phyloP scores from a whole-genome alignment of 441 rosid species.

The Corymbia calophylla region DNA sequence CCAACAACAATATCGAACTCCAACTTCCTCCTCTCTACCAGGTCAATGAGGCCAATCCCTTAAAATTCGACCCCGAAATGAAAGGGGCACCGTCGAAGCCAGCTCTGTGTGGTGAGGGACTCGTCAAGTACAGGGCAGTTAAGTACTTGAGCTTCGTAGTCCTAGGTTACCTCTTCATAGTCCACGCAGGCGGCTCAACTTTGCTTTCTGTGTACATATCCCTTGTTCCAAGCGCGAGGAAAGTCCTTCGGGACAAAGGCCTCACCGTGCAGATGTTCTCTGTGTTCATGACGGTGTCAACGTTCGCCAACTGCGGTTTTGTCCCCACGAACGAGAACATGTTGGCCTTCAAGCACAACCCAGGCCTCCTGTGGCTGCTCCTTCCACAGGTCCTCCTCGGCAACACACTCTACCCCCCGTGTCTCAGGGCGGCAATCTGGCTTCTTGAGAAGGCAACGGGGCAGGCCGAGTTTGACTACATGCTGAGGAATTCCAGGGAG shows the following conservation, averaged over 20 bases:
- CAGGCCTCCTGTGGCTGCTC: slow-evolving; percentile 43
- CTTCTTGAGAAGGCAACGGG: slow-evolving; percentile 19
- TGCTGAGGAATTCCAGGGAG: slow-evolving; percentile 26
- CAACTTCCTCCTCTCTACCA: background rate
- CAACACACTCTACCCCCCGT: slow-evolving; percentile 44
- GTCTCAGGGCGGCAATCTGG: slow-evolving; percentile 33
- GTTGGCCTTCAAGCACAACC: slow-evolving; percentile 27
- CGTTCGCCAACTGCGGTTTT: slow-evolving; percentile 36
- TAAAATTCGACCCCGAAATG: background rate
- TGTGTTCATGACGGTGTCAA: slow-evolving; percentile 18
- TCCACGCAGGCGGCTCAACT: slow-evolving; percentile 8
- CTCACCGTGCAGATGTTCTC: slow-evolving; percentile 11
- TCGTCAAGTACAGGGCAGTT: background rate
- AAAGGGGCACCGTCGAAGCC: background rate
- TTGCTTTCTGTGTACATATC: background rate
- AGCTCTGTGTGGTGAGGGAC: background rate
- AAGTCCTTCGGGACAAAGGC: slow-evolving; percentile 8
- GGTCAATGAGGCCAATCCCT: background rate
- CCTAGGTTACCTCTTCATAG: slow-evolving; percentile 9
- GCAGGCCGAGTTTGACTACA: slow-evolving; percentile 16
- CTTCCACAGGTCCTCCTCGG: slow-evolving; percentile 44
- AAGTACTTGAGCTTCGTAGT: slow-evolving; percentile 8
- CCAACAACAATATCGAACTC: background rate
- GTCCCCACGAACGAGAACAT: slow-evolving; percentile 43
- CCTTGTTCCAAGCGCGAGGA: slow-evolving; percentile 10